Base-by-base conservation (phyloP, 2,329 filamentous ascomycete genomes). In the Diaporthe citrichinensis region DNA sequence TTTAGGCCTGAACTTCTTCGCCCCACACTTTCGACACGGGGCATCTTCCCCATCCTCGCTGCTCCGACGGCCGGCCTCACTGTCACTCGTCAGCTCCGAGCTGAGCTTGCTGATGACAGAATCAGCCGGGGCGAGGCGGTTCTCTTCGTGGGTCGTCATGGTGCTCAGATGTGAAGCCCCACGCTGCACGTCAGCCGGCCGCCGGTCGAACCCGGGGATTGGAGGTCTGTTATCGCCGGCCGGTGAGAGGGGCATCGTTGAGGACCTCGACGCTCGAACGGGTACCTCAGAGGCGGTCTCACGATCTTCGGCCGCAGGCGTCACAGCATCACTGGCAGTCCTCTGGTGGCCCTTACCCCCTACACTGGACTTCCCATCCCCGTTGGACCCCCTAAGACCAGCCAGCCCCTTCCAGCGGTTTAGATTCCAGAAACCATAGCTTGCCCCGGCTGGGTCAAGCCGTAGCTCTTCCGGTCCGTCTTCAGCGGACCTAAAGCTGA, bases 1-100 rank as follows among this genome's bases (percentile, higher is more conserved):
- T 78, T 88, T 90, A 2, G 90, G 89, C 78, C 90, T 90, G 78
- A 95, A 95, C 76, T 71, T 75, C 7, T 92, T 90, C 28, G 84
- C 88, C 6, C 88, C 88, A 79, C 93, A 95, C 76, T 87, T 87
- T 31, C 86, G 84, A 79, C 93, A 94, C 34, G 83, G 86, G 78
- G 90, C 86, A 23, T 84, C 86, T 17, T 86, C 86, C 5, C 87
- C 86, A 20, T 83, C 84, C 12, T 51, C 53, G 39, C 34, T 39
- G 39, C 39, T 58, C 25, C 84, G 84, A 6, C 80, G 83, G 28
- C 76, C 81, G 74, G 79, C 77, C 71, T 80, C 79, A 9, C 82
- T 81, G 12, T 83, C 85, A 31, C 84, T 87, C 4, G 83, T 84
- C 75, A 86, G 85, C 78, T 91, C 90, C 77, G 89, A 92, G 80